These are phyloP conservation scores for Trichophyton mentagrophytes DNA, from an alignment of 2,329 filamentous ascomycete species.

Conservation along the genomic window DNA sequence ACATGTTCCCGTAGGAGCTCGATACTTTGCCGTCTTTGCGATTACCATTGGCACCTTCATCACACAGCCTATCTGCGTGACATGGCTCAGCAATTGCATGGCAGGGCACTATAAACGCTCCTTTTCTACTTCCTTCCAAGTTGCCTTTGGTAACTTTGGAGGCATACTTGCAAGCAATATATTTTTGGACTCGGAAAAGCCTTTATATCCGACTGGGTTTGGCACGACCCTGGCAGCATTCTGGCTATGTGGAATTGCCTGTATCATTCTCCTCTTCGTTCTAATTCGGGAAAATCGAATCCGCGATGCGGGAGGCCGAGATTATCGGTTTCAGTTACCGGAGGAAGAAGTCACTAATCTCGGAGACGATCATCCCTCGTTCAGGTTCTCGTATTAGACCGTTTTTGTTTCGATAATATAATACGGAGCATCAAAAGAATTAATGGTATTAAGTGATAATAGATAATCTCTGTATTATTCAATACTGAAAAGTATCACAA, in stretches of 20 bases:
- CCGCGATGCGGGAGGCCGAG: conserved; percentile 24
- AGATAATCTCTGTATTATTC: too few relatives aligned
- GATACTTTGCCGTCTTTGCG: conserved; percentile 45
- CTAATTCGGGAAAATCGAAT: conserved; percentile 27
- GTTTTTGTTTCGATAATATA: not conserved
- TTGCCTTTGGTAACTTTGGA: conserved; percentile 27
- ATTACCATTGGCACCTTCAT: conserved; percentile 43
- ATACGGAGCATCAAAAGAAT: not conserved
- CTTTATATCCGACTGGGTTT: conserved; percentile 19
- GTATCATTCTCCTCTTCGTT: conserved; percentile 22
- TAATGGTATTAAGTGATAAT: not conserved
- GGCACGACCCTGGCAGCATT: conserved; percentile 21
- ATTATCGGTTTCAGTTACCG: conserved; percentile 23
- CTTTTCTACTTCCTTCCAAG: conserved; percentile 41
- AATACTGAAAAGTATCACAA: not conserved
- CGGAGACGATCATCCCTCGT: conserved; percentile 30
- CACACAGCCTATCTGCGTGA: conserved; percentile 42
- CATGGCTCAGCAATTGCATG: conserved; percentile 47
- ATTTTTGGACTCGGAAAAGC: conserved; percentile 21
- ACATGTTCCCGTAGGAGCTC: conserved; percentile 35
- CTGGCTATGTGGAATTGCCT: conserved; percentile 24
- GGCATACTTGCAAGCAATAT: conserved; percentile 27
- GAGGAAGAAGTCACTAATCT: conserved; percentile 27
- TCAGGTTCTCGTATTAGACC: conserved; percentile 25
- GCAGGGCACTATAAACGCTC: conserved; percentile 46